Conservation (phyloP, 192 early-diverging fungal genomes). For the Coemansia sp. region DNA sequence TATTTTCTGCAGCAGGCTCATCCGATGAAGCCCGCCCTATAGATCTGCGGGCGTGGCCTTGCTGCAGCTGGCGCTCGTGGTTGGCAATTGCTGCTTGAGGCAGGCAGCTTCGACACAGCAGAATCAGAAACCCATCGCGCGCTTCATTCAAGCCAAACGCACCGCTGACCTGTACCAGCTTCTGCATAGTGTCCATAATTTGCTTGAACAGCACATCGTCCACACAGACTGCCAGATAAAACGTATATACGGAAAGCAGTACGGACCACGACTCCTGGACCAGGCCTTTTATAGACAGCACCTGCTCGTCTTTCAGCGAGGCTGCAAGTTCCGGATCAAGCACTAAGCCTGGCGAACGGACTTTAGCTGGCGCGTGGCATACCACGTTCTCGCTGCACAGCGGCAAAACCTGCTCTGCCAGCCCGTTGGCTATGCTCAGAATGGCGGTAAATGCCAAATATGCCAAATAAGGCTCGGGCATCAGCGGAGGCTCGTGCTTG, state of each 20-base stretch:
- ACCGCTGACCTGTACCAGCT: slow-evolving; percentile 76
- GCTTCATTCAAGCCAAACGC: slow-evolving; percentile 73
- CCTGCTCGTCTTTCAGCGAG: neutral
- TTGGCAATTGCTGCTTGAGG: slow-evolving; percentile 55
- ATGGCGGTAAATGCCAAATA: slow-evolving; percentile 74
- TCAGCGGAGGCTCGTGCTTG: slow-evolving; percentile 81
- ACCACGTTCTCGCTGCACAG: slow-evolving; percentile 28
- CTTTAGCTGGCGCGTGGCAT: slow-evolving; percentile 23
- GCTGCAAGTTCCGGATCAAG: slow-evolving; percentile 41
- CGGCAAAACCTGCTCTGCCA: slow-evolving; percentile 66
- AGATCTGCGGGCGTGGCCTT: neutral
- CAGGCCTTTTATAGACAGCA: slow-evolving; percentile 64
- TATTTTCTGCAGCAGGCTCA: neutral
- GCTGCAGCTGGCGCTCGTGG: slow-evolving; percentile 25
- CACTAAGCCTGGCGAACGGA: slow-evolving; percentile 55
- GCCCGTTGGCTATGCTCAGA: slow-evolving; percentile 65
- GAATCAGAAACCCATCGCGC: slow-evolving; percentile 80
- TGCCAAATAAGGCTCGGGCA: slow-evolving; percentile 87
- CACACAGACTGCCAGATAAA: slow-evolving; percentile 69
- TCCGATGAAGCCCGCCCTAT: neutral
- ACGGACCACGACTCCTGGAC: slow-evolving; percentile 77
- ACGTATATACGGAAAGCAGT: slow-evolving; percentile 72
- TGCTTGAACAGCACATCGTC: slow-evolving; percentile 82
- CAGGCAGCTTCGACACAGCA: slow-evolving; percentile 81
- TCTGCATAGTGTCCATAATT: slow-evolving; percentile 66